phyloP scores from a whole-genome alignment of 345 rosid species.

The Cochlearia excelsa region DNA sequence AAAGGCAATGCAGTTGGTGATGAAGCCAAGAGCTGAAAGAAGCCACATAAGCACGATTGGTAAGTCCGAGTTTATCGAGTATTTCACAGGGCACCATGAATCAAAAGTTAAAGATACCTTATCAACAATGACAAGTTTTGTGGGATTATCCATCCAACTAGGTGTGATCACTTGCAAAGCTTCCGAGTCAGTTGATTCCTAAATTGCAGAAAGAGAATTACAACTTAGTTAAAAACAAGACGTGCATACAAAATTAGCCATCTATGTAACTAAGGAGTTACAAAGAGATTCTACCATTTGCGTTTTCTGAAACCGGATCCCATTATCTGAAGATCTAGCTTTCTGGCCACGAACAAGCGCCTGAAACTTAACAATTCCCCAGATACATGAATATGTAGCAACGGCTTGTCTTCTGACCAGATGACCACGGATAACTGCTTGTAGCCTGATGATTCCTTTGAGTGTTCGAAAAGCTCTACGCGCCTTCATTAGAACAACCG shows the following conservation, averaged over 20 bases:
- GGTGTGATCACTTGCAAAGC: conserved; percentile 28
- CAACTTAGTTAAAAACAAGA: conserved; percentile 6
- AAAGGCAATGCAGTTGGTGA: conserved; percentile 46
- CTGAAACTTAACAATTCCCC: conserved; percentile 67
- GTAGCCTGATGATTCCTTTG: conserved; percentile 71
- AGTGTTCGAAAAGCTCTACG: conserved; percentile 59
- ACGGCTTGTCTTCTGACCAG: conserved; percentile 84
- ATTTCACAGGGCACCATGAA: conserved; percentile 12
- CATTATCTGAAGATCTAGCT: conserved; percentile 47
- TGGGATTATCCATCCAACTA: conserved; percentile 36
- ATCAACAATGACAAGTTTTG: conserved; percentile 40
- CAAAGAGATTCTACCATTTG: conserved; percentile 20
- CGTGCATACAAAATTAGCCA: conserved; percentile 3
- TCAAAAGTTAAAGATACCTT: conserved; percentile 44
- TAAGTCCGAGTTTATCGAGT: conserved; percentile 10
- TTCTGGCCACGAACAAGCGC: conserved; percentile 58
- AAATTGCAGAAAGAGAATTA: conserved; percentile 25
- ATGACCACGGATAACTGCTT: conserved; percentile 78
- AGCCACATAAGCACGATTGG: conserved; percentile 11
- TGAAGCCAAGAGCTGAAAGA: conserved; percentile 60
- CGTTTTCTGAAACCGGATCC: conserved; percentile 38
- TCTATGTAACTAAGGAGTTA: not conserved
- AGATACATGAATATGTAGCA: conserved; percentile 60
- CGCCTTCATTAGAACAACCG: conserved; percentile 44
- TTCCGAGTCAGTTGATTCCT: conserved; percentile 41